Evolutionary conservation across 495 filamentous ascomycete species (phyloP).

Genomic region (Trichoderma gamsii): DNA sequence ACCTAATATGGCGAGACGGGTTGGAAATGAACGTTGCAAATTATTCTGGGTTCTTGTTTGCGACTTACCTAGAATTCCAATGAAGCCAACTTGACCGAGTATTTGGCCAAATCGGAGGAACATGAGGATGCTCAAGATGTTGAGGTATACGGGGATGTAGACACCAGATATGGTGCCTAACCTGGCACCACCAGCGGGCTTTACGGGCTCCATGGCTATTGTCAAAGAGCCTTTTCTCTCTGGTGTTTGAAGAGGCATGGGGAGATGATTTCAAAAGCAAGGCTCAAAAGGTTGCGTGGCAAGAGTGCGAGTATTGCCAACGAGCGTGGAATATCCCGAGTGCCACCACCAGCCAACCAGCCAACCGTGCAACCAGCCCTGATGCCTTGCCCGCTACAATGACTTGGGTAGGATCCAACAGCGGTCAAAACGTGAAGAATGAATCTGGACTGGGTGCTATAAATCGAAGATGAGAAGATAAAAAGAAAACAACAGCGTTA

Average conservation of each 20-base stretch:
- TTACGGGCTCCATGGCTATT: conserved; percentile 31
- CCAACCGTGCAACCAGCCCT: too few relatives aligned
- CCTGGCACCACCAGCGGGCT: conserved; percentile 41
- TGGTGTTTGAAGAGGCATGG: not conserved
- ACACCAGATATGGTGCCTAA: conserved; percentile 73
- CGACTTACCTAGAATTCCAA: conserved; percentile 69
- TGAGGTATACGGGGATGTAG: conserved; percentile 79
- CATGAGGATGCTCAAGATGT: conserved; percentile 91
- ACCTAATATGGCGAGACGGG: conserved; percentile 36
- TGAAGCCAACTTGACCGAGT: conserved; percentile 67
- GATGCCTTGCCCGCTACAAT: not conserved
- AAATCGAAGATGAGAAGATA: not conserved
- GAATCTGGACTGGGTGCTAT: not conserved
- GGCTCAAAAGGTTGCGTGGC: not conserved
- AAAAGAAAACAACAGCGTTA: not conserved
- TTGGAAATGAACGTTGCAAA: not conserved
- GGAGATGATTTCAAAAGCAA: not conserved
- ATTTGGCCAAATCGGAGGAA: conserved; percentile 80
- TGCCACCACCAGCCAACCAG: not conserved
- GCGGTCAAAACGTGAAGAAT: too few relatives aligned
- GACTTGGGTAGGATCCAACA: not conserved
- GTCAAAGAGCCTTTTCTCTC: conserved; percentile 9
- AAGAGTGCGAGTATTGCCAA: not conserved
- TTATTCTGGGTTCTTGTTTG: not conserved
- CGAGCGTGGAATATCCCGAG: not conserved